These are phyloP conservation scores for Aspergillus incahuasiensis DNA, from an alignment of 495 filamentous ascomycete genomes.

Conservation along the genomic window DNA sequence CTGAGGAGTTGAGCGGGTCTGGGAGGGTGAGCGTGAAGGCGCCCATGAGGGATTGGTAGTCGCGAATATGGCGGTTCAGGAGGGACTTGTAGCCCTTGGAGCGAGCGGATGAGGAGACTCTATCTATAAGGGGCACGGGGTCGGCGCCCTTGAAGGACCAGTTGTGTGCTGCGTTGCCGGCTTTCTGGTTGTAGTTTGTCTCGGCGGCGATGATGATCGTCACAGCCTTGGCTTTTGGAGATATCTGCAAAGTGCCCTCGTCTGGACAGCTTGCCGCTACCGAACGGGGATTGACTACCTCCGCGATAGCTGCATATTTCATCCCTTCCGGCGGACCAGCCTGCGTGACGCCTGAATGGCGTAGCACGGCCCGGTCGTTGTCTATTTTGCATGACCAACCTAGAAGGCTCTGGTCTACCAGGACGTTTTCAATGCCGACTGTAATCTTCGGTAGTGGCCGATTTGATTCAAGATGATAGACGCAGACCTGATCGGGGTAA, in stretches of 20 bases:
- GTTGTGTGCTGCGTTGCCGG: conserved; percentile 33
- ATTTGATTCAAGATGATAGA: conserved; percentile 33
- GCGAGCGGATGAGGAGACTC: conserved; percentile 24
- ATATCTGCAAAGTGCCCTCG: conserved; percentile 12
- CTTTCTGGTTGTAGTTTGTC: conserved; percentile 43
- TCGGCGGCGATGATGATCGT: conserved; percentile 22
- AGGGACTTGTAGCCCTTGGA: conserved; percentile 25
- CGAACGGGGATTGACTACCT: not conserved
- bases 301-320: not conserved
- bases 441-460: conserved; percentile 26
- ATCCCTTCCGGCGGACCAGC: not conserved
- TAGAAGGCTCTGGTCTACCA: conserved; percentile 11
- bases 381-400: not conserved
- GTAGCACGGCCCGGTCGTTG: not conserved
- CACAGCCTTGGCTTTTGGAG: not conserved
- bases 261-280: not conserved
- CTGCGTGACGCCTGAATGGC: not conserved
- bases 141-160: conserved; percentile 46
- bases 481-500: conserved; percentile 45
- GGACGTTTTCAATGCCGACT: conserved; percentile 28
- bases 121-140: conserved; percentile 31
- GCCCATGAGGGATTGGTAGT: conserved; percentile 32
- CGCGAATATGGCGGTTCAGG: conserved; percentile 32
- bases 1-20: conserved; percentile 31
- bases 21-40: conserved; percentile 39